A percentile compares a stretch with the other conserved stretches of the same genome.
Conservation (phyloP, 139 green algal genomes). For the Chlamydomonas sp. region DNA sequence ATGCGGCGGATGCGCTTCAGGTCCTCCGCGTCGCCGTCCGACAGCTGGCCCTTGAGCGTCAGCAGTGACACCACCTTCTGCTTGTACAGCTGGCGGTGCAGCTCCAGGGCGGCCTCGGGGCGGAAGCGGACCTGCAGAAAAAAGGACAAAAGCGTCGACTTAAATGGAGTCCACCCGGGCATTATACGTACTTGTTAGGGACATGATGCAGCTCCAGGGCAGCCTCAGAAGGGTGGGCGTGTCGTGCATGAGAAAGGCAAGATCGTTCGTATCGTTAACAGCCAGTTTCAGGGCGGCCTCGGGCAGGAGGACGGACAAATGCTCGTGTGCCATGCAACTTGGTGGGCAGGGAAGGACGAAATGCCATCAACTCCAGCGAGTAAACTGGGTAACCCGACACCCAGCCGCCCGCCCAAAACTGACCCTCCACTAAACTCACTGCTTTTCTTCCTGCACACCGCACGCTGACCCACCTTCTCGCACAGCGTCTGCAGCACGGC, state of each 20-base stretch:
- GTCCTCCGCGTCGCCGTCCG: constrained; percentile 77
- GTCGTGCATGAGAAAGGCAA: no score
- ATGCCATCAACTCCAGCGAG: neutral
- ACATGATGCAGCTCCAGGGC: no score
- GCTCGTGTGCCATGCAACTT: no score
- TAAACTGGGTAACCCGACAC: neutral
- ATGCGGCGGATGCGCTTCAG: constrained; percentile 82
- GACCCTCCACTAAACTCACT: neutral
- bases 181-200: no score
- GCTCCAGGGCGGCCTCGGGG: constrained; percentile 78
- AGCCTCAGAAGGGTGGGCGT: no score
- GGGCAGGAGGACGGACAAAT: no score
- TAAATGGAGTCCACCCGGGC: no score
- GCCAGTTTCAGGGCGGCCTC: no score
- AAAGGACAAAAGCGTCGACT: neutral
- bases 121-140: constrained; percentile 66
- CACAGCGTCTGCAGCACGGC: constrained; percentile 84
- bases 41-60: constrained; percentile 52
- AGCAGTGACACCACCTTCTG: constrained; percentile 72
- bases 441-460: no score
- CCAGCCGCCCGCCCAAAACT: neutral
- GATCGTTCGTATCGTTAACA: no score
- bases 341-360: neutral
- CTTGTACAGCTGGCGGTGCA: constrained; percentile 88
- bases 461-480: constrained; percentile 47